A percentile compares a stretch with the other conserved stretches of the same genome.
These are phyloP conservation scores for Durusdinium trenchii DNA, from an alignment of 73 alveolate species.

Conservation along the genomic window DNA sequence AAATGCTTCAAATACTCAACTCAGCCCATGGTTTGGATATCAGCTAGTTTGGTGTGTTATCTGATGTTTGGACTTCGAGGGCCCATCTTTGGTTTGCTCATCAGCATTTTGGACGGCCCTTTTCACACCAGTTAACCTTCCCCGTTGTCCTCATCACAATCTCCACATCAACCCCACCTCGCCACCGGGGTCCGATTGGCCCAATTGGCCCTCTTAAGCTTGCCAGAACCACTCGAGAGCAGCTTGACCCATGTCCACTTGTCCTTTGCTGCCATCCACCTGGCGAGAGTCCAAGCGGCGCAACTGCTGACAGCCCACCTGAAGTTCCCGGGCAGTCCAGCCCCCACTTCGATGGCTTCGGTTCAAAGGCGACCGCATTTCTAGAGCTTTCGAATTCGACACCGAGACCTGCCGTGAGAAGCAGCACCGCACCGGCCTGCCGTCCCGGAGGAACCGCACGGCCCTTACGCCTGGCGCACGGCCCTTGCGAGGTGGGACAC, in stretches of 20 bases:
- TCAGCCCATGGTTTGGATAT: too few relatives aligned
- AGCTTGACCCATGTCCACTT: slow-evolving; percentile 84
- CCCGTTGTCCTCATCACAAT: too few relatives aligned
- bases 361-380: too few relatives aligned
- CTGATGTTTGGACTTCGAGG: too few relatives aligned
- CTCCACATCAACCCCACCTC: too few relatives aligned
- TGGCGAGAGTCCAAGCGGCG: not conserved
- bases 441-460: slow-evolving; percentile 65
- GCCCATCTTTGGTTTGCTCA: too few relatives aligned
- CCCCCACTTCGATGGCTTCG: not conserved
- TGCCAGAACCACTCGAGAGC: slow-evolving; percentile 65
- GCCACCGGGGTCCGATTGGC: too few relatives aligned
- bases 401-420: not conserved
- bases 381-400: not conserved
- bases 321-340: not conserved
- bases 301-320: not conserved
- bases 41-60: too few relatives aligned
- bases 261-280: slow-evolving; percentile 77
- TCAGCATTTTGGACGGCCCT: too few relatives aligned
- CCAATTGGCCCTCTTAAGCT: not conserved
- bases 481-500: too few relatives aligned
- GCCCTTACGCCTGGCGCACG: slow-evolving; percentile 32
- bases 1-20: too few relatives aligned
- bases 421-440: not conserved
- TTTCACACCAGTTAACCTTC: too few relatives aligned